Conservation (phyloP, 371 early-diverging fungal genomes). For the Chytridium lagenaria region DNA sequence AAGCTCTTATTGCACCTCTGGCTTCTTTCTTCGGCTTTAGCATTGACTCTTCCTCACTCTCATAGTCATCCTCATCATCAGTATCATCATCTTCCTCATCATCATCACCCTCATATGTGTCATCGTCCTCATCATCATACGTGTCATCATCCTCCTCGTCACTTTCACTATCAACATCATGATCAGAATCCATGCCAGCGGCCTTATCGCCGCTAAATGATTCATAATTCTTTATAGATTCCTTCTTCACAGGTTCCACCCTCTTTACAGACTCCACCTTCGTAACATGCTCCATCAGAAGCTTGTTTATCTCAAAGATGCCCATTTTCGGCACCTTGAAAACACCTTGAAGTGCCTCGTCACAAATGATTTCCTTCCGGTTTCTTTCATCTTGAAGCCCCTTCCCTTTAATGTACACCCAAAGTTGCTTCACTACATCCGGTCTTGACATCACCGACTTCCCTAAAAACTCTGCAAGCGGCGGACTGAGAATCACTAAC, state of each 20-base stretch:
- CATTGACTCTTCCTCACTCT: too few species aligned
- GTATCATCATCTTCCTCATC: background rate
- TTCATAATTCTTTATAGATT: too few species aligned
- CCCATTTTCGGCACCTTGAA: conserved; percentile 40
- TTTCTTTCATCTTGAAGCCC: conserved; percentile 80
- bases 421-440: conserved; percentile 61
- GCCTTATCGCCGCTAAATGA: too few species aligned
- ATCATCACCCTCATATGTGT: background rate
- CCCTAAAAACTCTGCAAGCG: conserved; percentile 34
- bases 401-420: conserved; percentile 91
- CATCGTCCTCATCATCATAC: conserved; percentile 5
- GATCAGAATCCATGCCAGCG: too few species aligned
- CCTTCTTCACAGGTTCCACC: too few species aligned
- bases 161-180: too few species aligned
- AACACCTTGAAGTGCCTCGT: conserved; percentile 60
- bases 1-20: background rate
- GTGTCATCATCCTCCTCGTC: too few species aligned
- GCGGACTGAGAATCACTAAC: conserved; percentile 24
- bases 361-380: conserved; percentile 62
- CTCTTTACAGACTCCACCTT: conserved; percentile 6
- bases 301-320: conserved; percentile 31
- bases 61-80: conserved; percentile 16
- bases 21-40: conserved; percentile 23
- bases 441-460: conserved; percentile 33
- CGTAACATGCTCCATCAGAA: conserved; percentile 23